Conservation (phyloP, 2,329 filamentous ascomycete genomes). For the Calonectria naviculata region DNA sequence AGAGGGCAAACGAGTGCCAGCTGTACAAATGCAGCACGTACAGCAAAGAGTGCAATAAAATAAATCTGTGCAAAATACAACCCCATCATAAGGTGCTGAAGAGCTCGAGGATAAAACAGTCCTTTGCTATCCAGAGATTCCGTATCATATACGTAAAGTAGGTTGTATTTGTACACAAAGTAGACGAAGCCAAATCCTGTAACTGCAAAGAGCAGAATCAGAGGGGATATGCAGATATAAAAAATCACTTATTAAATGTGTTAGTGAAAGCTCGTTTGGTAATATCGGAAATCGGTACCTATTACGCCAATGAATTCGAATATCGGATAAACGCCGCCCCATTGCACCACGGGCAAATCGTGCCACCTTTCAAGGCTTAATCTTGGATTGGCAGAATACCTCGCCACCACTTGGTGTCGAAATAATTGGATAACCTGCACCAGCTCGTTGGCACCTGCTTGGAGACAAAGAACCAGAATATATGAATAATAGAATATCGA, state of each 20-base stretch:
- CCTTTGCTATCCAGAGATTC: not conserved
- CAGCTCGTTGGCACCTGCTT: not conserved
- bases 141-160: not conserved
- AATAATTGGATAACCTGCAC: not conserved
- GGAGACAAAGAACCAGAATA: constrained; percentile 1
- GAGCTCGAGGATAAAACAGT: not conserved
- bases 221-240: not conserved
- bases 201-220: not conserved
- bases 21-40: not conserved
- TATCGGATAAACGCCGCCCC: not conserved
- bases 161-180: not conserved
- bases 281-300: not conserved
- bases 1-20: not conserved
- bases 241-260: not conserved
- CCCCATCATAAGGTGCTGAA: not conserved
- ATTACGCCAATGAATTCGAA: constrained; percentile 1
- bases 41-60: not conserved
- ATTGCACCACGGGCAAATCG: not conserved
- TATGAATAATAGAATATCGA: not conserved
- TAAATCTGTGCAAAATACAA: not conserved
- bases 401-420: not conserved
- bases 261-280: not conserved
- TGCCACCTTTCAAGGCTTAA: not conserved
- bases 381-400: not conserved
- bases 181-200: not conserved